A percentile compares a stretch with the other conserved stretches of the same genome.
Evolutionary conservation across 1,139 yeast genomes (phyloP).

Genomic region (Geotrichum citri-aurantii): DNA sequence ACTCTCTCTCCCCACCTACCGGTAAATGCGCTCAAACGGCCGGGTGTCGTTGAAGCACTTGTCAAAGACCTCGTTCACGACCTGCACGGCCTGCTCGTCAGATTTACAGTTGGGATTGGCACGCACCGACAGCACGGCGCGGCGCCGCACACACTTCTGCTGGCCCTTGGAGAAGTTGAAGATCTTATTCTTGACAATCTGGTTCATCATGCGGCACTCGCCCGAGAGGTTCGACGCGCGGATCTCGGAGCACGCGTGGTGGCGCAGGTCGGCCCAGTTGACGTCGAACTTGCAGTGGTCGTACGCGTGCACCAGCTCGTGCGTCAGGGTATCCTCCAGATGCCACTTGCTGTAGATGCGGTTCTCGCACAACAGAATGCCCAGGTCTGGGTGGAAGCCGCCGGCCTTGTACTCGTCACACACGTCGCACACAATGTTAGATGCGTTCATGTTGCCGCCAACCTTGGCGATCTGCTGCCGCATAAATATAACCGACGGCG

Average conservation of each 20-base stretch:
- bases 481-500: conserved; percentile 88
- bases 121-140: conserved; percentile 77
- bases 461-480: conserved; percentile 71
- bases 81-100: conserved; percentile 66
- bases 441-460: conserved; percentile 47
- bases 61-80: conserved; percentile 83
- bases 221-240: conserved; percentile 92
- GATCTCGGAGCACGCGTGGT: conserved; percentile 96
- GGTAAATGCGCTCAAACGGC: conserved; percentile 87
- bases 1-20: conserved; percentile 33
- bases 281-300: conserved; percentile 85
- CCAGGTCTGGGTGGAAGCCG: conserved; percentile 87
- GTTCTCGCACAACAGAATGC: conserved; percentile 83
- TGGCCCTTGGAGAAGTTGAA: conserved; percentile 70
- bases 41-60: conserved; percentile 93
- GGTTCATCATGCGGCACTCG: conserved; percentile 88
- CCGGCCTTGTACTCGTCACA: conserved; percentile 89
- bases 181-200: conserved; percentile 55
- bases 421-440: conserved; percentile 67
- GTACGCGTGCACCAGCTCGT: conserved; percentile 89
- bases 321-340: conserved; percentile 84
- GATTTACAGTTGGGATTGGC: conserved; percentile 80
- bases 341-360: conserved; percentile 73
- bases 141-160: conserved; percentile 81
- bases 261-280: conserved; percentile 75